Evolutionary conservation across 495 filamentous ascomycete species (phyloP), one percentile per base, ranked within the genome.

Genomic region (Penicillium atrosanguineum): DNA sequence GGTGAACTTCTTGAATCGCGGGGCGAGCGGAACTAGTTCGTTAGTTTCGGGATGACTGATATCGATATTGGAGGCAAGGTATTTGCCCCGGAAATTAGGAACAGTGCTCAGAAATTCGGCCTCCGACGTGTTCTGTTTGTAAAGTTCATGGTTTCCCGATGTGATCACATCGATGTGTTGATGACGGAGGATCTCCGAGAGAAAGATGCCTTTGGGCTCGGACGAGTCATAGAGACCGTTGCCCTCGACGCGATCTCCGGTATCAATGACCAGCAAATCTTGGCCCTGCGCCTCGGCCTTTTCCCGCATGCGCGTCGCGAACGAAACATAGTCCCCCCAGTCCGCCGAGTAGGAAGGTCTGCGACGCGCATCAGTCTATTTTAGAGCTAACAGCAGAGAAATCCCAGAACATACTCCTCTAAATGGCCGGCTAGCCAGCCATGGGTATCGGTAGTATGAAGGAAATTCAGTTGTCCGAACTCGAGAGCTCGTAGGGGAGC

Each of bases 261-360:
- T 96, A 72, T 98, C 94, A 53, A 98, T 79, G 20, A 98, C 82
- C 20, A 97, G 73, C 21, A 98, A 71, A 68, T 98, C 94, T 28
- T 83, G 82, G 19, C 88, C 91, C 38, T 85, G 78, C 4, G 82
- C 76, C 62, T 97, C 88, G 20, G 90, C 89, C 64, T 80, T 85
- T 57, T 83, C 75, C 21, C 83, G 87, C 79, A 98, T 83, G 59
- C 90, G 90, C 29, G 84, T 72, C 19, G 91, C 83, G 63, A 98
- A 96, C 9, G 94, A 97, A 59, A 97, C 81, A 70, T 97, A 98
- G 73, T 98, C 94, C 34, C 94, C 94, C 88, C 94, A 97, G 67
- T 97, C 94, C 36, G 90, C 95, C 15, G 90, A 92, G 68, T 89
- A 98, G 23, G 90, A 91, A 1, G 91, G 76, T 72, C 87, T 90